Evolutionary conservation across 306 rosid genomes (phyloP), one percentile per base, ranked within the genome.

Genomic region (Lagenaria siceraria): DNA sequence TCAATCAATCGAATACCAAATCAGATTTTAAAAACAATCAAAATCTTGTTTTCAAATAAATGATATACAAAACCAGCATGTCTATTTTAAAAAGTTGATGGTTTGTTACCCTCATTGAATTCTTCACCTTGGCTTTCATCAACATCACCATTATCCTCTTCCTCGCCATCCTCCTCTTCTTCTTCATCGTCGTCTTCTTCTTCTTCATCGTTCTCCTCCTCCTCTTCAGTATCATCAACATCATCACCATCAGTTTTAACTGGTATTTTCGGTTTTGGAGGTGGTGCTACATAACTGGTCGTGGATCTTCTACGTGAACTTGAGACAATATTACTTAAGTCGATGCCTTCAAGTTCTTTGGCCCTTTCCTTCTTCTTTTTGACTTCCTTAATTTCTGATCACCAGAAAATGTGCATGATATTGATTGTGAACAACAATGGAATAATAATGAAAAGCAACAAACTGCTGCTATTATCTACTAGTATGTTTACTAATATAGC

Each of bases 271-370:
- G 95, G 90, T 90, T 86, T 89, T 22, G 92, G 91, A 83, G 95
- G 96, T 78, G 90, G 74, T 36, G 72, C 27, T 18, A 71, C 79
- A 85, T 85, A 94, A 80, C 93, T 87, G 55, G 80, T 42, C 22
- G 91, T 81, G 73, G 97, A 89, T 79, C 98, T 87, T 78, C 98
- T 85, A 42, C 98, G 97, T 52, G 98, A 83, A 81, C 93, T 95
- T 49, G 85, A 85, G 27, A 95, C 96, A 51, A 95, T 92, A 85
- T 95, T 95, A 81, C 98, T 90, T 79, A 76, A 25, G 83, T 95
- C 98, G 83, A 95, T 95, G 80, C 98, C 98, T 87, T 95, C 97
- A 49, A 95, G 97, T 80, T 92, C 97, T 87, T 86, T 95, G 54
- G 95, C 98, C 82, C 95, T 86, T 21, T 84, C 97, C 86, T 95